Evolutionary conservation across 1,284 basidiomycete species (phyloP).

Genomic region (Fomitopsis betulina): DNA sequence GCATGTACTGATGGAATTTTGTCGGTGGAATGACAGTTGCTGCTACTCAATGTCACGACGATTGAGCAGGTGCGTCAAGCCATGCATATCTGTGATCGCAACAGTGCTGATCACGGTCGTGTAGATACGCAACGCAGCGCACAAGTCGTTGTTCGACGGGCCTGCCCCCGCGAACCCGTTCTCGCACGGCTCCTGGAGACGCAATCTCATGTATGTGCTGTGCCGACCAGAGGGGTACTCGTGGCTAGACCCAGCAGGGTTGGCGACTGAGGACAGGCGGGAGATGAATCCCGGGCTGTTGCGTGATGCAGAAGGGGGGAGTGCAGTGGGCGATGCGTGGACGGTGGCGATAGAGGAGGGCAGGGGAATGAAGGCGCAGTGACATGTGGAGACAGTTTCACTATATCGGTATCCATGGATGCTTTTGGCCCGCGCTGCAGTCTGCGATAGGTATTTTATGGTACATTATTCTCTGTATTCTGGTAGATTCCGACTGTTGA

Average conservation of each 20-base stretch:
- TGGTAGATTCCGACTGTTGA: neutral
- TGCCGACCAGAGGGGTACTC: constrained; percentile 70
- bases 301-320: constrained; percentile 10
- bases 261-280: constrained; percentile 64
- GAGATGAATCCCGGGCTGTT: constrained; percentile 56
- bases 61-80: constrained; percentile 73
- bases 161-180: constrained; percentile 73
- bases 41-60: constrained; percentile 84
- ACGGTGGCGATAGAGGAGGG: constrained; percentile 21
- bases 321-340: constrained; percentile 14
- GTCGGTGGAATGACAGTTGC: constrained; percentile 43
- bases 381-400: neutral
- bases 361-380: constrained; percentile 16
- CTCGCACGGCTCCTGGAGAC: constrained; percentile 67
- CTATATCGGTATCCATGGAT: neutral
- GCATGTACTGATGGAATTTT: neutral
- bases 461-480: constrained; percentile 1
- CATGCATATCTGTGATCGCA: neutral
- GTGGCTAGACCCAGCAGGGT: constrained; percentile 55
- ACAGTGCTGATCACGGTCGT: constrained; percentile 2
- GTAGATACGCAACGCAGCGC: constrained; percentile 76
- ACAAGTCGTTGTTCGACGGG: constrained; percentile 59
- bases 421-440: neutral
- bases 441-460: neutral
- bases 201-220: constrained; percentile 63